phyloP scores from a whole-genome alignment of 495 filamentous ascomycete species.

The Daldinia bambusicola region DNA sequence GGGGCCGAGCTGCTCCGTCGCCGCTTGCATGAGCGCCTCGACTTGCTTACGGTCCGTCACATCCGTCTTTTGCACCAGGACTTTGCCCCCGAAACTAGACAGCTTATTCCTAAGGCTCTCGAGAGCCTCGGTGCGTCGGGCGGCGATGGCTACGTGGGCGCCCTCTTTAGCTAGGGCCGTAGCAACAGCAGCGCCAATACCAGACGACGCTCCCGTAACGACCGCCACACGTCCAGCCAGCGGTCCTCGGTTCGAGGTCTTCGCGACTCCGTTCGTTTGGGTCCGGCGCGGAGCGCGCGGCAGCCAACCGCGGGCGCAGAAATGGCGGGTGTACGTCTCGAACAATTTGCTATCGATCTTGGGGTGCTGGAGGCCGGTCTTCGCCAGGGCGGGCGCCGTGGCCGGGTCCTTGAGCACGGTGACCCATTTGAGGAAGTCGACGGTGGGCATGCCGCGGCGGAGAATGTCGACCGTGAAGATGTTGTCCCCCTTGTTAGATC shows the following conservation, averaged over 20 bases:
- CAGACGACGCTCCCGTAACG: slow-evolving; percentile 65
- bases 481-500: slow-evolving; percentile 66
- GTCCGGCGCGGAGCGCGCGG: slow-evolving; percentile 61
- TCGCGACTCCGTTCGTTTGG: slow-evolving; percentile 49
- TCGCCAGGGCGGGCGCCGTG: slow-evolving; percentile 64
- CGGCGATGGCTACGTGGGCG: slow-evolving; percentile 69
- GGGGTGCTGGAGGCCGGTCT: slow-evolving; percentile 63
- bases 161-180: slow-evolving; percentile 60
- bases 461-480: slow-evolving; percentile 74
- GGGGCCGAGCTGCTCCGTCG: slow-evolving; percentile 66
- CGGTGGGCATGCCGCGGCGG: slow-evolving; percentile 72
- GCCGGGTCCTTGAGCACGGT: slow-evolving; percentile 69
- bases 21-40: slow-evolving; percentile 62
- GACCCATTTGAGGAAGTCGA: slow-evolving; percentile 63
- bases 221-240: slow-evolving; percentile 65
- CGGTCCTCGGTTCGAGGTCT: slow-evolving; percentile 55
- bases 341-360: slow-evolving; percentile 68
- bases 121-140: slow-evolving; percentile 68
- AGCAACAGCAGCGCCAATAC: slow-evolving; percentile 65
- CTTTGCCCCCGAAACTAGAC: slow-evolving; percentile 60
- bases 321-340: slow-evolving; percentile 73
- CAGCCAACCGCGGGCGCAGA: slow-evolving; percentile 76
- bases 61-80: slow-evolving; percentile 69
- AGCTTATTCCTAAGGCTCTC: slow-evolving; percentile 65
- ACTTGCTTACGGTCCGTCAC: slow-evolving; percentile 67